phyloP scores from a whole-genome alignment of 192 early-diverging fungal genomes.

The Backusella westeae region DNA sequence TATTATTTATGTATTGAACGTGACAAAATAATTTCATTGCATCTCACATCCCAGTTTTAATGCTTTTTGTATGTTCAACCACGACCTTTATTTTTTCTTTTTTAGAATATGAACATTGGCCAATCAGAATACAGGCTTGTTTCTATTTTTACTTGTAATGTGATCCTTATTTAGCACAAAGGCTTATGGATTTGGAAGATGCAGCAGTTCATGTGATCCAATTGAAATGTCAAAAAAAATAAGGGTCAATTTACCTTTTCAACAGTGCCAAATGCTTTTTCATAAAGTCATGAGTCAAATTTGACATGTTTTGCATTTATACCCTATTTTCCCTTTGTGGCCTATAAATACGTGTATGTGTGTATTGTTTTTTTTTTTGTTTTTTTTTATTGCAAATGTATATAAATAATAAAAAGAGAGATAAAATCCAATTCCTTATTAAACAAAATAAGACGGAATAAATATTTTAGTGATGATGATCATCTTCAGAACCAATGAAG shows the following conservation, averaged over 20 bases:
- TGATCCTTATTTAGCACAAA: background rate
- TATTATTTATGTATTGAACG: background rate
- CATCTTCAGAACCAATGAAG: slow-evolving; percentile 38
- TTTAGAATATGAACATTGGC: background rate
- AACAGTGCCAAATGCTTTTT: no score
- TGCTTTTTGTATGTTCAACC: background rate
- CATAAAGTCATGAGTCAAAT: background rate
- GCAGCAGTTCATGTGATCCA: background rate
- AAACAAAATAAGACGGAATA: background rate
- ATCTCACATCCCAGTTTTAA: background rate
- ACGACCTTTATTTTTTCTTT: background rate
- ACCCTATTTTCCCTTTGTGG: background rate
- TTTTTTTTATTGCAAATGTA: background rate
- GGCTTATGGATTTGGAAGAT: no score
- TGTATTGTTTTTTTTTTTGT: background rate
- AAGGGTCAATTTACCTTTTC: no score
- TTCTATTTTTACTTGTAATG: background rate
- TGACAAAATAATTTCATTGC: background rate
- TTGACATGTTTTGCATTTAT: background rate
- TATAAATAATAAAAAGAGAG: slow-evolving; percentile 20
- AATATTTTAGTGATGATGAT: slow-evolving; percentile 33
- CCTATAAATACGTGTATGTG: background rate
- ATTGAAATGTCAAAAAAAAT: background rate
- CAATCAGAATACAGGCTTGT: background rate
- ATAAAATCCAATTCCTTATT: background rate